Evolutionary conservation across 257 asterid species (phyloP).

Genomic region (Solanum boliviense): DNA sequence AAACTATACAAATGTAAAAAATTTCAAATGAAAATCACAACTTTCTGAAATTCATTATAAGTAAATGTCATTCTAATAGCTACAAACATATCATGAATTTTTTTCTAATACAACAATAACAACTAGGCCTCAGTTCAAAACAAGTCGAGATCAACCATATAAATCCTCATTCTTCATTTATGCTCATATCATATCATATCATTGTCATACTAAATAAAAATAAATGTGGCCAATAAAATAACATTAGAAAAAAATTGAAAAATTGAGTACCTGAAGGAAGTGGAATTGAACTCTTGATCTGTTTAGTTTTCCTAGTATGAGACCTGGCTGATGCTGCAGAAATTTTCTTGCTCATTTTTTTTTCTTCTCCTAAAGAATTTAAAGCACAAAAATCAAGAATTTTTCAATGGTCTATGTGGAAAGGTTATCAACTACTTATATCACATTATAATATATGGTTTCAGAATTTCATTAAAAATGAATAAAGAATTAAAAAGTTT

Average conservation of each 20-base stretch:
- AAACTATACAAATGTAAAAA: background rate
- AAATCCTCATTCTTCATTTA: background rate
- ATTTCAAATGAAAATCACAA: background rate
- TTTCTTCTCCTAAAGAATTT: background rate
- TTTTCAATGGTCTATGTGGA: background rate
- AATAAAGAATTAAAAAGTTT: background rate
- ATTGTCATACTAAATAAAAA: background rate
- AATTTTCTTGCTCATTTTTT: constrained; percentile 37
- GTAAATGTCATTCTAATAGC: background rate
- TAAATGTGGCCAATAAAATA: background rate
- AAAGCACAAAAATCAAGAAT: background rate
- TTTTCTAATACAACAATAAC: background rate
- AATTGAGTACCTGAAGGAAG: constrained; percentile 31
- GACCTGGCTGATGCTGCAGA: constrained; percentile 85
- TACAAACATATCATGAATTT: background rate
- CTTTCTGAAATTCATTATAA: background rate
- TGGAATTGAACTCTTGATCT: constrained; percentile 18
- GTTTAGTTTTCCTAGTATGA: constrained; percentile 56
- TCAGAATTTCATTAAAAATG: background rate
- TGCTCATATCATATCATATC: background rate
- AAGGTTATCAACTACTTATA: background rate
- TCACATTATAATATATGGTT: background rate
- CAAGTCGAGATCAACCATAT: background rate
- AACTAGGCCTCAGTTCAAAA: background rate
- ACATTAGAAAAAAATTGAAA: background rate